Base-by-base conservation (phyloP, 176 grass and related monocot genomes). In the Oryza rufipogon region DNA sequence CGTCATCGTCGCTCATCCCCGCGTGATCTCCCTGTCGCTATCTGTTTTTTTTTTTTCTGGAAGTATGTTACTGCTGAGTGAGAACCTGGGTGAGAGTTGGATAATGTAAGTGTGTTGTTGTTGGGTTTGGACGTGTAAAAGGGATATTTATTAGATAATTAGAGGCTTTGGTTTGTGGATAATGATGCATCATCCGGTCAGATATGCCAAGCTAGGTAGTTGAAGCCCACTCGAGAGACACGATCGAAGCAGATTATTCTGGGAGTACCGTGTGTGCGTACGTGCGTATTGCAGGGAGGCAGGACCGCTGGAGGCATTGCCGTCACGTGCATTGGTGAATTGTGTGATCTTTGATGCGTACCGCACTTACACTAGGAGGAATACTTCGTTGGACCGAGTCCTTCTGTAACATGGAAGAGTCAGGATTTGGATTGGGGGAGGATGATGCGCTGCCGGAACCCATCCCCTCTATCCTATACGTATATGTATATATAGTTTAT, bases 181-280 rank as follows among this genome's bases (percentile, higher is more conserved):
- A 77, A 63, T 45, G 81, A 46, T 84, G 75, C 80, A 66, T 76
- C 80, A 66, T 76, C 68, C 68, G 52, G 3, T 63, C 58, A 63
- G 20, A 63, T 63, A 4, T 20, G 17, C 16, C 52, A 6, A 17
- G 61, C 22, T 2, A 0, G 60, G 8, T 0, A n/a, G 17, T 49
- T n/a, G 25, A 80, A 33, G 13, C 25, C 15, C 64, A 30, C 52
- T 70, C 22, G 12, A 73, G 71, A 15, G 42, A 48, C 44, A 73
- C 22, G n/a, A 32, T 32, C 2, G 30, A 26, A 46, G 5, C 11
- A 72, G 39, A 46, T 11, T 22, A 44, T 11, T 11, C 12, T 15
- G 12, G 13, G 47, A 49, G 47, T 41, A 41, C 6, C 6, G 7
- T 15, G 11, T 15, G 13, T 52, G 47, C 13, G 47, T 7, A 5